These are phyloP conservation scores for Austroboletus festivus DNA, from an alignment of 768 basidiomycete species.

Conservation along the genomic window DNA sequence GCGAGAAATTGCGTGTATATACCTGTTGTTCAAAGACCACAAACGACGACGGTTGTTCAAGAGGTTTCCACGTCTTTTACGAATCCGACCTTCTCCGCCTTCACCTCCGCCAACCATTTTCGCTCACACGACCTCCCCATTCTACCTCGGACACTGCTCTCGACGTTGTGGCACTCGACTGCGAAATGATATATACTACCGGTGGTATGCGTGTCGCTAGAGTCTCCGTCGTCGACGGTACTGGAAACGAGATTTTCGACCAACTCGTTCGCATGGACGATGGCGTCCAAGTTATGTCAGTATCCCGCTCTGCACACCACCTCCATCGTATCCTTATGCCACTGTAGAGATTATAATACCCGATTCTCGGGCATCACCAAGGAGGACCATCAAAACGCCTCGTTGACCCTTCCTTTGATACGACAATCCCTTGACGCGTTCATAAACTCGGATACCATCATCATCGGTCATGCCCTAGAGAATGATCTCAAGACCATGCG, in stretches of 20 bases:
- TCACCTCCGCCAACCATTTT: slow-evolving; percentile 75
- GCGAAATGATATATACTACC: slow-evolving; percentile 96
- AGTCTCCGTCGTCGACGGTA: slow-evolving; percentile 82
- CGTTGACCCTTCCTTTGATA: slow-evolving; percentile 62
- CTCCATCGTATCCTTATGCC: not conserved
- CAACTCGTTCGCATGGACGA: slow-evolving; percentile 79
- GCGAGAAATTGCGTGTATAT: slow-evolving; percentile 65
- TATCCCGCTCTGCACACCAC: slow-evolving; percentile 11
- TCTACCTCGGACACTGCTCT: slow-evolving; percentile 39
- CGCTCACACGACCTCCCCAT: slow-evolving; percentile 36
- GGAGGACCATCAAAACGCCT: slow-evolving; percentile 56
- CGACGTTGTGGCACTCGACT: slow-evolving; percentile 88
- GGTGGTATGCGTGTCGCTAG: slow-evolving; percentile 89
- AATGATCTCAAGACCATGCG: slow-evolving; percentile 92
- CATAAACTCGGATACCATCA: slow-evolving; percentile 76
- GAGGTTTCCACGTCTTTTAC: slow-evolving; percentile 88
- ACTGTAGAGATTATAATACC: slow-evolving; percentile 81
- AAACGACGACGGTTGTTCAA: slow-evolving; percentile 63
- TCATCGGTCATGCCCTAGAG: slow-evolving; percentile 89
- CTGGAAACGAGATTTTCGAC: slow-evolving; percentile 75
- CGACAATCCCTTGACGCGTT: slow-evolving; percentile 65
- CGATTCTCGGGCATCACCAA: slow-evolving; percentile 81
- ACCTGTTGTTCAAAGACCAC: slow-evolving; percentile 75
- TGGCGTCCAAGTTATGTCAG: slow-evolving; percentile 73
- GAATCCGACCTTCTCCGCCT: slow-evolving; percentile 64